Conservation (phyloP, 2,329 filamentous ascomycete genomes). For the Albifimbria verrucaria region DNA sequence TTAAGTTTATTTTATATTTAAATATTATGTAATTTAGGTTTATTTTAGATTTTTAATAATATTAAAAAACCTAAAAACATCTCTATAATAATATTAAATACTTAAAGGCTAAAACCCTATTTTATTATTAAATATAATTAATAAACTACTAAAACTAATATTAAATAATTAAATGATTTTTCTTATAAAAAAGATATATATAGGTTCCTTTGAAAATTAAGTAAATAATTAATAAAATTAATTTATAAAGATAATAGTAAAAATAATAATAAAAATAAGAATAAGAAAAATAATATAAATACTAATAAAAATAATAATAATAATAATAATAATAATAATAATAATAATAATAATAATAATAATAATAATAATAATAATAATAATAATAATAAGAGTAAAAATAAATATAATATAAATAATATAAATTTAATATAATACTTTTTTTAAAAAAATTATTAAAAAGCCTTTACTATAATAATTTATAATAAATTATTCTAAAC, state of each 20-base stretch:
- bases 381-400: too few species aligned
- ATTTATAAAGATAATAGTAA: neutral
- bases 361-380: neutral
- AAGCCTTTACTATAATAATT: too few species aligned
- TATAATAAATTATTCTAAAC: neutral
- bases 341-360: too few species aligned
- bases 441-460: too few species aligned
- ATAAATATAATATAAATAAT: too few species aligned
- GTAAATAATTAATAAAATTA: neutral
- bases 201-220: neutral
- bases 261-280: neutral
- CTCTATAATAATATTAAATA: conserved; percentile 2
- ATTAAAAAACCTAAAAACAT: neutral
- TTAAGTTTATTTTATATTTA: neutral
- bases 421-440: too few species aligned
- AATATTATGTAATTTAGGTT: neutral
- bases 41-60: neutral
- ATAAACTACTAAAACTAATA: too few species aligned
- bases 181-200: neutral
- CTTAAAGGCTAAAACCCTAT: too few species aligned
- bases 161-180: too few species aligned
- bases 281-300: neutral
- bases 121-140: too few species aligned
- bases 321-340: too few species aligned
- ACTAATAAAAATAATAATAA: too few species aligned